Evolutionary conservation across 495 filamentous ascomycete genomes (phyloP), one percentile per base, ranked within the genome.

Genomic region (Pyrenopolyporus hunteri): DNA sequence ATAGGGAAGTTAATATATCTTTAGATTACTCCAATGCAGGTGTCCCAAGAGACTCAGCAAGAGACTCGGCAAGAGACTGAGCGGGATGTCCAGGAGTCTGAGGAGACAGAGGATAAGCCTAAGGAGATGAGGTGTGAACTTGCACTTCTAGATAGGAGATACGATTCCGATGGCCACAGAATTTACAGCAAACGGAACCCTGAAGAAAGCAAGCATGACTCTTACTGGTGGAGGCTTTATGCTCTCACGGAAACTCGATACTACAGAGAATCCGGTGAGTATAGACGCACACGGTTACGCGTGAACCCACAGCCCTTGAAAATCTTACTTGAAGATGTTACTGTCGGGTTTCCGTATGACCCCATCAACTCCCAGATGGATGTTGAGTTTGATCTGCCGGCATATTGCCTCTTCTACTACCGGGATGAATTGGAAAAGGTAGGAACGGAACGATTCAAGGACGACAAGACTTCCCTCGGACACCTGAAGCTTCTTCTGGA

Each of bases 341-440:
- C 75, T 35, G 56, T 57, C 9, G 64, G 70, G 6, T 73, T 65
- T 16, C 49, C 58, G 9, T 61, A 61, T 17, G 58, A 61, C 10
- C 58, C 58, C 28, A 25, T 61, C 6, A 36, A 61, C 16, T 49
- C 58, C 1, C 49, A 61, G 10, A 48, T 69, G n/a, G 69, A 72
- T 11, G 64, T 72, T 10, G 47, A 69, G 40, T 73, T 75, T 46
- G 47, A 64, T 14, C 37, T 60, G 1, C 74, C 74, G 1, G 75
- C 68, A 23, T 47, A 66, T 42, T 26, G 68, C 6, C 69, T 77
- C 23, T 77, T 75, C 57, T 56, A 66, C 64, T 68, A 68, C 57
- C 67, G 70, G 7, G 16, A 53, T 23, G 4, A 69, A 47, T 35
- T 77, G 8, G 63, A 73, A 26, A 25, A 56, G 19, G 60, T 59